Evolutionary conservation across 2,329 filamentous ascomycete species (phyloP), one percentile per base, ranked within the genome.

Genomic region (Microascus cirrosus): DNA sequence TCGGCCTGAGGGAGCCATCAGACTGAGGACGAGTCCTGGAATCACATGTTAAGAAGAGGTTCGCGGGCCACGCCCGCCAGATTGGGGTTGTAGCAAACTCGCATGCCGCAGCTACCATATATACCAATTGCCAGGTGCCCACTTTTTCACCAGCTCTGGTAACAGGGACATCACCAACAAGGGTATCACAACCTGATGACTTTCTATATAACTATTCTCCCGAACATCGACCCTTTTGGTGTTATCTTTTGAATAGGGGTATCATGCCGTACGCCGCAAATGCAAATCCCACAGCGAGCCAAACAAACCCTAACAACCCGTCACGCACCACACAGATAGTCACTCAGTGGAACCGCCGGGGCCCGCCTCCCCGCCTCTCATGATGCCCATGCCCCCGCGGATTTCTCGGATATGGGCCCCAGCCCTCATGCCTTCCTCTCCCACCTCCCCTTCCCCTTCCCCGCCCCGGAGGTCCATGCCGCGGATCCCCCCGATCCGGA

Each of bases 391-490:
- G 55, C 45, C 50, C 50, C 2, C 55, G 55, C 22, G 55, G 55
- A n/a, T 57, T 57, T 22, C 55, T 13, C 13, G 45, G 34, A 25
- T 57, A 57, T 8, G 55, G 55, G 18, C 60, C 54, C 32, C 57
- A 53, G 22, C 54, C 57, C 10, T 59, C 60, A 54, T 50, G 36
- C 15, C 52, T 59, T 3, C 59, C n/a, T 63, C 66, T 39, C 59
- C 61, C 28, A 60, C 63, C 5, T 60, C 59, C 18, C 61, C 66
- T 55, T 59, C 68, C 2, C 62, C 63, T 53, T 70, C 72, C 25
- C 12, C 51, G 35, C 12, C 28, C 55, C 32, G 35, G 54, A 13
- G 20, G 32, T 3, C 55, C 55, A 50, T 28, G 56, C 15, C 28
- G 25, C 18, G 35, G 45, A n/a, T 34, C 22, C 20, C 25, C 22